Conservation (phyloP, 257 asterid genomes). For the Eustoma russellianum region DNA sequence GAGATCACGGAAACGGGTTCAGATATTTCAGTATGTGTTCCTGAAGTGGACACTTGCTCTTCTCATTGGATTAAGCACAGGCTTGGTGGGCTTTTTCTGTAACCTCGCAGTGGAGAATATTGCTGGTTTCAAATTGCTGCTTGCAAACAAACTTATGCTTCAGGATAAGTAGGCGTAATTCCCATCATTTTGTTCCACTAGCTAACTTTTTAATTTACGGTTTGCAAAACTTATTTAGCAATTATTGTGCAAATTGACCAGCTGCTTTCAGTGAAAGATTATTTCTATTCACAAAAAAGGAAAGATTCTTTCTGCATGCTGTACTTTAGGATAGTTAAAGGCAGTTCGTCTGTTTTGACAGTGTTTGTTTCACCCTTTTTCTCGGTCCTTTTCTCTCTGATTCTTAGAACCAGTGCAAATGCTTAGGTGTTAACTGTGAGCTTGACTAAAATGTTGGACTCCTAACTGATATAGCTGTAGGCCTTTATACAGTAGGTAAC, state of each 20-base stretch:
- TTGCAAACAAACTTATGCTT: constrained; percentile 53
- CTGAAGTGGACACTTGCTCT: constrained; percentile 93
- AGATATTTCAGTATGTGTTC: constrained; percentile 72
- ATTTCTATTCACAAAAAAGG: no score
- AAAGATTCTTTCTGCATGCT: neutral
- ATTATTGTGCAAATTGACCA: neutral
- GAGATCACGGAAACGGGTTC: constrained; percentile 72
- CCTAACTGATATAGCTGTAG: neutral
- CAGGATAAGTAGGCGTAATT: constrained; percentile 44
- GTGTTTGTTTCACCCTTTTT: neutral
- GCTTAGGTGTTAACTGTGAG: no score
- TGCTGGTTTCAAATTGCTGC: constrained; percentile 78
- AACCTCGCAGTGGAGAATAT: constrained; percentile 89
- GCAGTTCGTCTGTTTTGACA: neutral
- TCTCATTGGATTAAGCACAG: constrained; percentile 76
- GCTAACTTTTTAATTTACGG: neutral
- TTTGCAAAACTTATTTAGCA: no score
- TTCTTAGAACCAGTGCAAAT: no score
- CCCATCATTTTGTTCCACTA: neutral
- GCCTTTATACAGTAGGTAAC: neutral
- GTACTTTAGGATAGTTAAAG: neutral
- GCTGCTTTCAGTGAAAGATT: neutral
- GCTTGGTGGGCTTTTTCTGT: constrained; percentile 72
- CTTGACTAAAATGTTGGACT: neutral
- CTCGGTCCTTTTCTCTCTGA: neutral